Percentiles rank a stretch among this genome's conserved stretches.
phyloP scores from a whole-genome alignment of 371 early-diverging fungal species.

The Mortierella sp. region DNA sequence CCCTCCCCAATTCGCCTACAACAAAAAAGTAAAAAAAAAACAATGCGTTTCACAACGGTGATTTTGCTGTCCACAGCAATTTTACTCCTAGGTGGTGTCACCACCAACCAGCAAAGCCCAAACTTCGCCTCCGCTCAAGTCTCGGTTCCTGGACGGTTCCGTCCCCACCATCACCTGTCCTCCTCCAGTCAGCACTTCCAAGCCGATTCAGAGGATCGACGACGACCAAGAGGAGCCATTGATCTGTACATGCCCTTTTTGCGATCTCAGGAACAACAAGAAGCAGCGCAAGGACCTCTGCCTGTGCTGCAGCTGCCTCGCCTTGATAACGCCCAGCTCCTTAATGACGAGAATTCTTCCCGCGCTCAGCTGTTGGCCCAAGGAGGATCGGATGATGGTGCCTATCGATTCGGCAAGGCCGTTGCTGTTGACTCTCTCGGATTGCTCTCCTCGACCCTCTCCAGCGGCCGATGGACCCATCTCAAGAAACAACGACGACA shows the following conservation, averaged over 20 bases:
- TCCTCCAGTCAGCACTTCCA: background rate
- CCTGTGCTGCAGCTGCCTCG: conserved; percentile 37
- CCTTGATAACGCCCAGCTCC: conserved; percentile 39
- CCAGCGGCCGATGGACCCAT: conserved; percentile 42
- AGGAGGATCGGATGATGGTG: conserved; percentile 25
- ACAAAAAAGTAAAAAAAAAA: background rate
- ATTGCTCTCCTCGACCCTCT: conserved; percentile 18
- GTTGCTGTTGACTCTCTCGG: conserved; percentile 22
- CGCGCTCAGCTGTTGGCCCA: background rate
- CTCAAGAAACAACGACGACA: conserved; percentile 10
- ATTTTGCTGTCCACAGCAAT: conserved; percentile 37
- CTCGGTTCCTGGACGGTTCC: conserved; percentile 41
- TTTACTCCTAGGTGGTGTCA: conserved; percentile 9
- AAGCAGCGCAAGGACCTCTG: conserved; percentile 8
- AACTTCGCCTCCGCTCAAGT: conserved; percentile 44
- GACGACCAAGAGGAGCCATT: background rate
- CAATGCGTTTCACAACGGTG: conserved; percentile 25
- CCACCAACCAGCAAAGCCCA: background rate
- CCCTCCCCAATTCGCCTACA: too few relatives aligned
- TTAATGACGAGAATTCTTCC: conserved; percentile 22
- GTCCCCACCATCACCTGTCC: conserved; percentile 29
- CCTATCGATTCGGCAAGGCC: conserved; percentile 56
- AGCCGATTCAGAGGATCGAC: background rate
- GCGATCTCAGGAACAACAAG: background rate
- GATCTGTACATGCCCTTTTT: background rate